These are phyloP conservation scores for Smallanthus sonchifolius DNA, from an alignment of 129 eudicot species.

Conservation along the genomic window DNA sequence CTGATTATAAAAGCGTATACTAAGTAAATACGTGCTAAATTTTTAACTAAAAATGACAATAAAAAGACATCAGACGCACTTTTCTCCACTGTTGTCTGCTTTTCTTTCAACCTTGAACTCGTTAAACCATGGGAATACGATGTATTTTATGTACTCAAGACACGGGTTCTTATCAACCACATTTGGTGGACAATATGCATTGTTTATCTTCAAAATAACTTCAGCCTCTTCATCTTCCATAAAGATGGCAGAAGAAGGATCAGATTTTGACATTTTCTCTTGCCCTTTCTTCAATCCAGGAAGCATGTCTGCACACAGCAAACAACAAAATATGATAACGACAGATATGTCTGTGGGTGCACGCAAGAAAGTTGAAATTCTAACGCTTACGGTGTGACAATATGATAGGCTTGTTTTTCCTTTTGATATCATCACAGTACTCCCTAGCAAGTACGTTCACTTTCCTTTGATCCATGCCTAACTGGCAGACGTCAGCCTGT, in stretches of 20 bases:
- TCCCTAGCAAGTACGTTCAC: slow-evolving; percentile 70
- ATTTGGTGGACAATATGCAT: slow-evolving; percentile 60
- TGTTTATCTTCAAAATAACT: slow-evolving; percentile 49
- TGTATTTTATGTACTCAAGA: slow-evolving; percentile 54
- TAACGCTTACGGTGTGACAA: slow-evolving; percentile 56
- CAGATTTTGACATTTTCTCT: slow-evolving; percentile 68
- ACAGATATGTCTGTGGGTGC: not conserved
- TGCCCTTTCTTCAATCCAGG: slow-evolving; percentile 67
- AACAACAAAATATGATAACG: not conserved
- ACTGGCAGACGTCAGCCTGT: slow-evolving; percentile 76
- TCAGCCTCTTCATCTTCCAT: slow-evolving; percentile 74
- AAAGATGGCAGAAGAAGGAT: slow-evolving; percentile 46
- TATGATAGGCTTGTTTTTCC: slow-evolving; percentile 68
- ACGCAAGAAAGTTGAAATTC: not conserved
- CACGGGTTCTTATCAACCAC: slow-evolving; percentile 59
- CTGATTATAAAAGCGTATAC: slow-evolving; percentile 23
- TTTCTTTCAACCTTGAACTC: slow-evolving; percentile 53
- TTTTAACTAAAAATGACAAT: not conserved
- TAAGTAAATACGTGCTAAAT: not conserved
- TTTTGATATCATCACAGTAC: slow-evolving; percentile 61
- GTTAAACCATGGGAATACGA: slow-evolving; percentile 49
- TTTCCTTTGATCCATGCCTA: slow-evolving; percentile 71
- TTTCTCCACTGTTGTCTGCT: slow-evolving; percentile 50
- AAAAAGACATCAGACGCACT: slow-evolving; percentile 32
- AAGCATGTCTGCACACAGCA: slow-evolving; percentile 51